Conservation (phyloP, 495 filamentous ascomycete genomes). For the Penicillium angulare region DNA sequence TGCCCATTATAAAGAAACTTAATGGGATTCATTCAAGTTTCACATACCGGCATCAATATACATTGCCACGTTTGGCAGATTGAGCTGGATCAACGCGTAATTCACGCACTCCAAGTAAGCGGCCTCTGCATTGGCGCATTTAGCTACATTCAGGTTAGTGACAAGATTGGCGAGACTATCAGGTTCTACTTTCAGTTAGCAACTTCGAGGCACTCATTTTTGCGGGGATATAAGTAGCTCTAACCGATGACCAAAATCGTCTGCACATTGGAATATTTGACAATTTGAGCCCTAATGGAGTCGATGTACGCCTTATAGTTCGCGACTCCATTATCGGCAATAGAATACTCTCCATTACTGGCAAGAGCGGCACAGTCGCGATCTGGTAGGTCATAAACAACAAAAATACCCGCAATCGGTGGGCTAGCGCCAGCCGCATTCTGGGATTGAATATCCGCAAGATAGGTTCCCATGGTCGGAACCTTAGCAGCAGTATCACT, state of each 20-base stretch:
- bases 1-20: neutral
- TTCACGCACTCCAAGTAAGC: constrained; percentile 68
- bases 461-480: constrained; percentile 53
- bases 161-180: constrained; percentile 80
- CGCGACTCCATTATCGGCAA: constrained; percentile 55
- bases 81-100: constrained; percentile 69
- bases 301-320: constrained; percentile 75
- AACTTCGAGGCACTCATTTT: constrained; percentile 52
- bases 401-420: constrained; percentile 53
- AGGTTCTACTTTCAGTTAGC: constrained; percentile 62
- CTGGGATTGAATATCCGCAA: constrained; percentile 54
- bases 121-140: constrained; percentile 60
- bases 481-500: constrained; percentile 61
- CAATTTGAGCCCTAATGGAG: constrained; percentile 35
- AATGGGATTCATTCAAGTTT: neutral
- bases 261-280: constrained; percentile 30
- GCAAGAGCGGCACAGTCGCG: constrained; percentile 76
- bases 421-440: constrained; percentile 53
- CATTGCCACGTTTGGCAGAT: constrained; percentile 77
- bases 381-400: constrained; percentile 76
- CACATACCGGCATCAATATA: constrained; percentile 72
- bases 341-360: constrained; percentile 71
- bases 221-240: constrained; percentile 18
- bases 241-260: constrained; percentile 52
- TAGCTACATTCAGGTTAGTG: constrained; percentile 63